A percentile compares a stretch with the other conserved stretches of the same genome.
Conservation (phyloP, 2,329 filamentous ascomycete species). For the Fusarium heterosporum region DNA sequence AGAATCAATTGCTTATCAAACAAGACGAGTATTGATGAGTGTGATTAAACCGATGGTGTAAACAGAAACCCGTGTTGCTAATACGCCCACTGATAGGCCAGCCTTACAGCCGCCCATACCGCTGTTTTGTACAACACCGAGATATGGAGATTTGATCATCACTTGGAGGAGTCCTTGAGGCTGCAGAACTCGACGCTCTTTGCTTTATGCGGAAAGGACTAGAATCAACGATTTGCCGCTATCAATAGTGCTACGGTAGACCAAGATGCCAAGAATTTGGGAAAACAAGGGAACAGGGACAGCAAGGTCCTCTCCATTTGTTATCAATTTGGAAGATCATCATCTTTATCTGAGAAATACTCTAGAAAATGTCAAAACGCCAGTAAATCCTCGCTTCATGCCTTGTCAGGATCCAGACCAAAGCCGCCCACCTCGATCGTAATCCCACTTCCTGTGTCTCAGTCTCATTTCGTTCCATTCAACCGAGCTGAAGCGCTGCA, state of each 20-base stretch:
- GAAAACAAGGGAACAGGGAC: constrained; percentile 20
- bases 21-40: constrained; percentile 8
- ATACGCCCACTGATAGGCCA: constrained; percentile 24
- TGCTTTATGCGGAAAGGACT: constrained; percentile 36
- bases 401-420: constrained; percentile 45
- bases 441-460: constrained; percentile 35
- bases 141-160: constrained; percentile 19
- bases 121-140: constrained; percentile 17
- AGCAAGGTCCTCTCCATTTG: constrained; percentile 26
- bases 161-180: neutral
- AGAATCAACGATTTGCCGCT: constrained; percentile 34
- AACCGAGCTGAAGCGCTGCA: constrained; percentile 36
- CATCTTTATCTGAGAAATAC: neutral
- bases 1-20: neutral
- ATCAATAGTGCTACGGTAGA: constrained; percentile 27
- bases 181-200: constrained; percentile 17
- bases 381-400: constrained; percentile 32
- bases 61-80: constrained; percentile 17
- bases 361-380: constrained; percentile 15
- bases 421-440: constrained; percentile 47
- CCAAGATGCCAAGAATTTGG: constrained; percentile 8
- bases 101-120: constrained; percentile 31
- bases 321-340: neutral
- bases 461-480: constrained; percentile 38
- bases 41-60: constrained; percentile 3